Conservation (phyloP, 306 rosid genomes). For the Begonia loranthoides region DNA sequence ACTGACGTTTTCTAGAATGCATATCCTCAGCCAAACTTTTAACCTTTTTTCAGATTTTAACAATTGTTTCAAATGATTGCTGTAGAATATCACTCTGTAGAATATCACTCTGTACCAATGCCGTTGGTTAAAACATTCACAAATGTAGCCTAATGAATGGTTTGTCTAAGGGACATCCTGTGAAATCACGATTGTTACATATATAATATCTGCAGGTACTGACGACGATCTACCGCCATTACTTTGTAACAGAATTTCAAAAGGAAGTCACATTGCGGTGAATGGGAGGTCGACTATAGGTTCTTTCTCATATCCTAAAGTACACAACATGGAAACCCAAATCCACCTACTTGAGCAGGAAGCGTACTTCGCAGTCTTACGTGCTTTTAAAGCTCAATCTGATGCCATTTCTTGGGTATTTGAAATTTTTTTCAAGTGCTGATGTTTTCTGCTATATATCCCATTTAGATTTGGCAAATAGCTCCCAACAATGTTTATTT, state of each 20-base stretch:
- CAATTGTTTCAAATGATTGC: background rate
- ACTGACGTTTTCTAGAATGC: background rate
- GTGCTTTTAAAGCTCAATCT: constrained; percentile 45
- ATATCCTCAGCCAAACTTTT: background rate
- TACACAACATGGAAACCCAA: constrained; percentile 37
- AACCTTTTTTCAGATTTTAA: background rate
- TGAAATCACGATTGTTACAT: background rate
- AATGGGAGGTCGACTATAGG: constrained; percentile 28
- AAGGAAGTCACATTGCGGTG: constrained; percentile 28
- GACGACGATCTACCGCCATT: constrained; percentile 39
- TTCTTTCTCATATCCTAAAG: constrained; percentile 25
- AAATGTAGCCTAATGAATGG: background rate
- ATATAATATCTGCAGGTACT: constrained; percentile 27
- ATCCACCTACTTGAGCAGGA: constrained; percentile 42
- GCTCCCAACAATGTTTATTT: background rate
- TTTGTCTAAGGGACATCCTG: background rate
- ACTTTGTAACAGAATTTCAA: constrained; percentile 33
- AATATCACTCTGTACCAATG: background rate
- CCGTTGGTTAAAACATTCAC: too few relatives aligned
- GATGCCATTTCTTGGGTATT: constrained; percentile 51
- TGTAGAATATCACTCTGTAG: too few relatives aligned
- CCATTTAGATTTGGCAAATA: background rate
- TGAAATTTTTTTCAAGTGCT: constrained; percentile 8
- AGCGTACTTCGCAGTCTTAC: constrained; percentile 36
- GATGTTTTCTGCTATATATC: background rate